Conservation (phyloP, 2,329 filamentous ascomycete species). For the Chrysoporthe deuterocubensis region DNA sequence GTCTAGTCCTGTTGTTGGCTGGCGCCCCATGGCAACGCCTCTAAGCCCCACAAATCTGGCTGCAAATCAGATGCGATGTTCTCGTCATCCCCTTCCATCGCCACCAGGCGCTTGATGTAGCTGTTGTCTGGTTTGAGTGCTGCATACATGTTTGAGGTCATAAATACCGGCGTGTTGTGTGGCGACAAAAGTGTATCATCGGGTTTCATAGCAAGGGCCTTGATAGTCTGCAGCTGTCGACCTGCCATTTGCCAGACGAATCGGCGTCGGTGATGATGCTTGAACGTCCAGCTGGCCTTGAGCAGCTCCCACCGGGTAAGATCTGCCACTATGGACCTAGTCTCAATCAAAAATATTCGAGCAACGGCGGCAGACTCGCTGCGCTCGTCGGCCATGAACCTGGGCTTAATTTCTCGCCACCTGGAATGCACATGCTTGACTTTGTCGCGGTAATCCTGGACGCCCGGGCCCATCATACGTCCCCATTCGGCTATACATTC, state of each 20-base stretch:
- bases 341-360: constrained; percentile 30
- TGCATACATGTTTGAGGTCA: constrained; percentile 44
- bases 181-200: constrained; percentile 2
- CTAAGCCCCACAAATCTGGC: background rate
- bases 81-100: constrained; percentile 23
- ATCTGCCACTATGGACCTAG: constrained; percentile 32
- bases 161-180: constrained; percentile 33
- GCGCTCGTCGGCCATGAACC: constrained; percentile 27
- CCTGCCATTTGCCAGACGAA: constrained; percentile 57
- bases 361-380: background rate
- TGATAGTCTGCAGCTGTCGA: constrained; percentile 52
- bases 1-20: background rate
- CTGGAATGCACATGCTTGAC: constrained; percentile 44
- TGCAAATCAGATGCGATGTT: background rate
- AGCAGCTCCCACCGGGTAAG: constrained; percentile 52
- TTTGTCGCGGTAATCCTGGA: constrained; percentile 32
- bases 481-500: constrained; percentile 41
- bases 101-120: constrained; percentile 32
- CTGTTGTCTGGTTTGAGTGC: constrained; percentile 43
- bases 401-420: constrained; percentile 49
- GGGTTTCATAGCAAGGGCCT: constrained; percentile 39
- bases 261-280: constrained; percentile 37
- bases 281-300: constrained; percentile 55
- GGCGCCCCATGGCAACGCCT: background rate
- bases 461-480: constrained; percentile 5